phyloP scores from a whole-genome alignment of 768 basidiomycete species.

The Tylopilus sp. region DNA sequence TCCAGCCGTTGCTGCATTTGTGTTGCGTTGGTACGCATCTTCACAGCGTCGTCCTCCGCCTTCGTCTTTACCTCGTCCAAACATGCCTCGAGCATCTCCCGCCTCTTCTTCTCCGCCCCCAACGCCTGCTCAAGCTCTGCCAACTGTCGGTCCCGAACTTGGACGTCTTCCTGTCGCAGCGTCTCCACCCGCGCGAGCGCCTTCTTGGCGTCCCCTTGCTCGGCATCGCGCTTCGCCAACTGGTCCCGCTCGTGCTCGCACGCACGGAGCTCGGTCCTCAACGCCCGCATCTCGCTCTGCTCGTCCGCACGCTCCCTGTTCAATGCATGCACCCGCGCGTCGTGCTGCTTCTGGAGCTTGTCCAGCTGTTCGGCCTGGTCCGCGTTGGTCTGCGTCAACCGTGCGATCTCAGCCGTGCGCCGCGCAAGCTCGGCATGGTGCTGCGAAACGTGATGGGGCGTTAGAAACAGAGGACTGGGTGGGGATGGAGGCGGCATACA shows the following conservation, averaged over 20 bases:
- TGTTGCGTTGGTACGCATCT: constrained; percentile 32
- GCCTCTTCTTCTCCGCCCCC: constrained; percentile 46
- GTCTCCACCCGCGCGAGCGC: constrained; percentile 46
- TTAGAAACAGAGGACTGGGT: background rate
- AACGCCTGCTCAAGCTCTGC: constrained; percentile 54
- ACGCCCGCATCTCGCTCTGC: constrained; percentile 60
- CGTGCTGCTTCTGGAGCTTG: constrained; percentile 62
- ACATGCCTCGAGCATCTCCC: constrained; percentile 44
- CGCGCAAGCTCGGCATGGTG: constrained; percentile 59
- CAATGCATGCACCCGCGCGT: constrained; percentile 55
- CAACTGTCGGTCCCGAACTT: constrained; percentile 51
- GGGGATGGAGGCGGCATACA: constrained; percentile 34
- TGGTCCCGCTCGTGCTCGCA: constrained; percentile 58
- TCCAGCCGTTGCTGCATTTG: constrained; percentile 38
- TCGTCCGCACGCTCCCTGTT: constrained; percentile 48
- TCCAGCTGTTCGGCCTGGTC: constrained; percentile 55
- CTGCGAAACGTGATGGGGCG: constrained; percentile 31
- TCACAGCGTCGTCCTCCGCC: constrained; percentile 38
- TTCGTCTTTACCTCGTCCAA: constrained; percentile 42
- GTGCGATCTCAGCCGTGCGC: constrained; percentile 53
- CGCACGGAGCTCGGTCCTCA: constrained; percentile 53
- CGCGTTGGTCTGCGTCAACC: constrained; percentile 40
- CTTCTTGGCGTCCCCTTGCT: constrained; percentile 49
- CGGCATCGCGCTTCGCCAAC: constrained; percentile 48
- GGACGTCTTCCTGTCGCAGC: constrained; percentile 51